Base-by-base conservation (phyloP, 805 yeast genomes). In the Candida loeiensis region DNA sequence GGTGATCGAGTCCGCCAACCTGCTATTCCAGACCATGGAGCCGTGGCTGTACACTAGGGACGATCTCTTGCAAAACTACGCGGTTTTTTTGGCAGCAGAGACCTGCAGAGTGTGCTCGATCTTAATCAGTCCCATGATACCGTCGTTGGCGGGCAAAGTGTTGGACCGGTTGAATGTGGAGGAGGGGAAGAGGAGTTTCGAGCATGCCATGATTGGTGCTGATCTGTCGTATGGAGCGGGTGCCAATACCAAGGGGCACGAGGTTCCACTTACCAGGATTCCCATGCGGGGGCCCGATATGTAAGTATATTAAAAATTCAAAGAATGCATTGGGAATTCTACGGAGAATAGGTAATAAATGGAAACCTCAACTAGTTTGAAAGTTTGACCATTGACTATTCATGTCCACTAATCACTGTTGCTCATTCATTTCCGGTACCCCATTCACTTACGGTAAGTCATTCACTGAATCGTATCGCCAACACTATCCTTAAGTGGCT, bases 101-200 rank as follows among this genome's bases (percentile, higher is more conserved):
- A 73, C 79, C 1, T 70, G 81, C 12, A 71, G 98, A 41, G 73
- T 86, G 0, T 52, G 76, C 8, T 71, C 91, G 1, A 79, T 91
- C 6, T 54, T 85, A 25, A 66, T 84, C 22, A 80, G 74, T 43
- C 87, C 96, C 2, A 69, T 91, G 18, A 78, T 85, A 29, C 97
- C 98, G 0, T 63, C 64, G 3, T 66, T 88, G 37, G 60, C 95
- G 0, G 45, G 53, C 0, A 60, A 63, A 8, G 63, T 87, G 4
- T 64, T 91, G 13, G 82, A 83, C 53, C 66, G 86, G 40, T 56
- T 91, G 38, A 76, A 71, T 9, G 95, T 88, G 2, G 53, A 52
- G 5, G 33, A 46, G 1, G 55, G 51, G 0, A 65, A 63, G 13
- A 63, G 91, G 32, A 54, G 63, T 1, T 29, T 70, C 4, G 63